A percentile compares a stretch with the other conserved stretches of the same genome.
phyloP scores from a whole-genome alignment of 306 rosid genomes.

The Rubus idaeus region DNA sequence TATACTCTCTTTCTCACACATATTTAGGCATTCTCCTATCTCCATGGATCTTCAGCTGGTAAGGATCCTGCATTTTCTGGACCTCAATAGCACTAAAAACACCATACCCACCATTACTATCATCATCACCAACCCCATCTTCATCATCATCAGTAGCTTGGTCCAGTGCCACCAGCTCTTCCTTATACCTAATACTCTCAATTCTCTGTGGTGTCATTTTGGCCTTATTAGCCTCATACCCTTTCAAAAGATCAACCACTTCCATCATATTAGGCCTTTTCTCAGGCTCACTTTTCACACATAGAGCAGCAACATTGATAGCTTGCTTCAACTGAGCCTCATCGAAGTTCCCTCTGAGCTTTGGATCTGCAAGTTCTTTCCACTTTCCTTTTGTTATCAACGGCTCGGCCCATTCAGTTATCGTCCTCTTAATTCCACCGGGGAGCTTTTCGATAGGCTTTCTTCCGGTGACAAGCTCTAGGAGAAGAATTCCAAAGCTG shows the following conservation, averaged over 20 bases:
- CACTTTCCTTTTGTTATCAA: slow-evolving; percentile 51
- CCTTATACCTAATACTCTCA: slow-evolving; percentile 45
- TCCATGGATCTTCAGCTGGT: slow-evolving; percentile 16
- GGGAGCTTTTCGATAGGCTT: slow-evolving; percentile 88
- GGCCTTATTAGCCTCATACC: slow-evolving; percentile 37
- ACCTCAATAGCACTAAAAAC: slow-evolving; percentile 73
- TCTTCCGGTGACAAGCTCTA: slow-evolving; percentile 71
- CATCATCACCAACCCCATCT: slow-evolving; percentile 31
- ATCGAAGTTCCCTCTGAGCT: slow-evolving; percentile 61
- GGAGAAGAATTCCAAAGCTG: slow-evolving; percentile 76
- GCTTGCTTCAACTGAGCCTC: slow-evolving; percentile 59
- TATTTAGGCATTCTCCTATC: slow-evolving; percentile 23
- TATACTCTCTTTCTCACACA: background rate
- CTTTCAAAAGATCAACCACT: slow-evolving; percentile 67
- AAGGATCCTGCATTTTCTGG: slow-evolving; percentile 56
- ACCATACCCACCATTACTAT: slow-evolving; percentile 60
- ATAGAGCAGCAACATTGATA: slow-evolving; percentile 59
- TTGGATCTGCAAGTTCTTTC: slow-evolving; percentile 62
- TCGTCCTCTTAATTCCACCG: slow-evolving; percentile 66
- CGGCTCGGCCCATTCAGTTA: slow-evolving; percentile 80
- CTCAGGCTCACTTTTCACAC: slow-evolving; percentile 65
- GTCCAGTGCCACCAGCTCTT: slow-evolving; percentile 49
- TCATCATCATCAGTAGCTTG: slow-evolving; percentile 44
- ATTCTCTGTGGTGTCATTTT: slow-evolving; percentile 38
- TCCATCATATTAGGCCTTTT: slow-evolving; percentile 65